Conservation (phyloP, 2,329 filamentous ascomycete genomes). For the Colletotrichum spinosum region DNA sequence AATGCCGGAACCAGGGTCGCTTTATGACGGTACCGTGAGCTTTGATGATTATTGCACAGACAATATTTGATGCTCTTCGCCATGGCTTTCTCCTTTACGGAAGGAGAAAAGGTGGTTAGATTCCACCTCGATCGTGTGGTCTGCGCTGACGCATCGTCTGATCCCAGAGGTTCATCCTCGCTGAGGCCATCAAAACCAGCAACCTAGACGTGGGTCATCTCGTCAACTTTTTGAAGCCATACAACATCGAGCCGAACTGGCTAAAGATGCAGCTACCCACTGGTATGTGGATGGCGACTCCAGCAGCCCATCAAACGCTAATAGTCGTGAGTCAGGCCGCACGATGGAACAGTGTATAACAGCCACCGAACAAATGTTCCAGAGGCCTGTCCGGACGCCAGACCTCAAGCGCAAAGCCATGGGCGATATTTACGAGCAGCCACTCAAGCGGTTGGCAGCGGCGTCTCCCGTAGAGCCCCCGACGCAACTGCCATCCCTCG, state of each 20-base stretch:
- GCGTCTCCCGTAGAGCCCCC: constrained; percentile 26
- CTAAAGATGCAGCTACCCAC: constrained; percentile 60
- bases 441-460: constrained; percentile 47
- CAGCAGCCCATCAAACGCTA: constrained; percentile 12
- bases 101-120: constrained; percentile 62
- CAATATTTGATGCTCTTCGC: constrained; percentile 8
- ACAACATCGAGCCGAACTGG: constrained; percentile 55
- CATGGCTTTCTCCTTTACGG: constrained; percentile 54
- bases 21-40: background rate
- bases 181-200: constrained; percentile 69
- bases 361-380: constrained; percentile 52
- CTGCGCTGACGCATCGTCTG: constrained; percentile 26
- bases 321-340: constrained; percentile 51
- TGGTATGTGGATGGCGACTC: constrained; percentile 48
- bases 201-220: constrained; percentile 59
- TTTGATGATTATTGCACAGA: constrained; percentile 14
- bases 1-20: constrained; percentile 35
- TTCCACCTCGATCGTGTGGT: constrained; percentile 22
- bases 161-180: constrained; percentile 66
- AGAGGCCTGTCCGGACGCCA: constrained; percentile 46
- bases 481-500: constrained; percentile 21
- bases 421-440: constrained; percentile 47
- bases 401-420: constrained; percentile 51
- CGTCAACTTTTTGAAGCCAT: constrained; percentile 57
- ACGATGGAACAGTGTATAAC: constrained; percentile 60